A percentile compares a stretch with the other conserved stretches of the same genome.
phyloP scores from a whole-genome alignment of 2,329 filamentous ascomycete species.

The Nigrospora oryzae region DNA sequence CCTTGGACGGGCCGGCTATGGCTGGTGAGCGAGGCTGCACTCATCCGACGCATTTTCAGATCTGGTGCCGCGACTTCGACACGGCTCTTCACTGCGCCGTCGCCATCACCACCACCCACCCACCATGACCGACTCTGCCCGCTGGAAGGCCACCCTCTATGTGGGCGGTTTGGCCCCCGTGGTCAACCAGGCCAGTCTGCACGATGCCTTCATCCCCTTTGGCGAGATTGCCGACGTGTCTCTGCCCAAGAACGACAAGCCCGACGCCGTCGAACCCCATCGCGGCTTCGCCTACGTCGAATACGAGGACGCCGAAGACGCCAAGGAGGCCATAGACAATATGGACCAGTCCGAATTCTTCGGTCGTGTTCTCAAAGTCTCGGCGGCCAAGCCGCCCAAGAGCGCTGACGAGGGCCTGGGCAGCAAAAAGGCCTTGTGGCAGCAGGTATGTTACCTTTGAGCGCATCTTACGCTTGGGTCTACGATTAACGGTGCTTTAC shows the following conservation, averaged over 20 bases:
- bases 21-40: too few relatives aligned
- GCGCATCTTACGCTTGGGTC: background rate
- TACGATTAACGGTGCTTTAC: conserved; percentile 13
- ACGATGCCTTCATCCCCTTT: conserved; percentile 92
- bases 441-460: conserved; percentile 61
- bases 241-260: conserved; percentile 78
- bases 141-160: conserved; percentile 87
- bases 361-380: conserved; percentile 85
- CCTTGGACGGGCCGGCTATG: too few relatives aligned
- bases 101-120: background rate
- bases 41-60: too few relatives aligned
- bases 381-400: conserved; percentile 85
- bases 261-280: conserved; percentile 64
- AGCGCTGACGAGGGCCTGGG: conserved; percentile 79
- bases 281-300: conserved; percentile 96
- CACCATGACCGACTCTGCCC: conserved; percentile 69
- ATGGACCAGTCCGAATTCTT: conserved; percentile 98
- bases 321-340: conserved; percentile 93
- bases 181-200: conserved; percentile 67
- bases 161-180: conserved; percentile 79
- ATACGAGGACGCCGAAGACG: conserved; percentile 78
- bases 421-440: conserved; percentile 92
- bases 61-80: too few relatives aligned
- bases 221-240: conserved; percentile 91
- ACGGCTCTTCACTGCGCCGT: too few relatives aligned